Base-by-base conservation (phyloP, 2,329 filamentous ascomycete species). In the Allantophomopsis cytisporea region DNA sequence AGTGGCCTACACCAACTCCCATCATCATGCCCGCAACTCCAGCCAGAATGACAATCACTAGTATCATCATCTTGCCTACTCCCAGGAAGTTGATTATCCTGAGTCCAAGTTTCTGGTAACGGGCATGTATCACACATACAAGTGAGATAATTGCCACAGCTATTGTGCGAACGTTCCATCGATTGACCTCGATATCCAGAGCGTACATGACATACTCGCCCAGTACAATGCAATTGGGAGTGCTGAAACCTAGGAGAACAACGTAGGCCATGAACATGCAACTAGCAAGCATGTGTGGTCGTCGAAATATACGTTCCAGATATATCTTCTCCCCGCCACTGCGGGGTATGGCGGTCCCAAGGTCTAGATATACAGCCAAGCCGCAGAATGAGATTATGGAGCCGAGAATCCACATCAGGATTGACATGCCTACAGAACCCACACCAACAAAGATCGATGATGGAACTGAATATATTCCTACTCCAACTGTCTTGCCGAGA, bases 371-470 rank as follows among this genome's bases (percentile, higher is more conserved):
- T 5, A 68, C 63, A 11, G 60, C 57, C 10, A 67, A 56, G 15
- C 65, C 65, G 35, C 63, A 62, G 39, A 62, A 61, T 1, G 62
- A 63, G 31, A 68, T 61, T 10, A 64, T 43, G 18, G 56, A 59
- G 23, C 68, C 71, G 8, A 73, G 54, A 1, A 71, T 60, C 72
- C 72, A 76, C 15, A 76, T 54, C 35, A 70, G 57, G 12, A 76
- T 54, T 7, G 64, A 60, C 35, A 71, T 62, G 2, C 71, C 71
- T 4, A 74, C 70, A 7, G 64, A 72, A 0, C 71, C 70, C 2
- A 69, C 65, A 1, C 66, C 64, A 7, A 62, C 60, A 42, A 71
- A 71, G 36, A 76, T 69, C n/a, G 69, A 68, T 2, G 66, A 66
- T 1, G 71, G 71, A 1, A 71, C 71, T 1, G 70, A 71, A 48